phyloP scores from a whole-genome alignment of 176 grass and related monocot genomes.

The Oryza meridionalis region DNA sequence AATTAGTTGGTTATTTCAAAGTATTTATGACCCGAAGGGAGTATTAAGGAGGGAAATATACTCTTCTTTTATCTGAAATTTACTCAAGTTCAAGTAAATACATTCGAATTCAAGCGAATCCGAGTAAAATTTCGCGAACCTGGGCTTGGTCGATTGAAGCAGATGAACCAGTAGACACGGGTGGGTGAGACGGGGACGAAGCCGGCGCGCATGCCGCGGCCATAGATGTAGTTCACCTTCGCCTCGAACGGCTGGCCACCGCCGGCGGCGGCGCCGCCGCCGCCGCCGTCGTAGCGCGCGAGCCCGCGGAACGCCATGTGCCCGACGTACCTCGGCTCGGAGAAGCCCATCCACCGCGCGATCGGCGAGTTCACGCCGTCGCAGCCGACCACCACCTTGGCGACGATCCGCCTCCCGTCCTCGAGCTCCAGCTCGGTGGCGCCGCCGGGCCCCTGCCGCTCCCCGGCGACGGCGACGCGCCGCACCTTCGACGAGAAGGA shows the following conservation, averaged over 20 bases:
- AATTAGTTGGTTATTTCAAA: no score
- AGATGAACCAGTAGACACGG: slow-evolving; percentile 96
- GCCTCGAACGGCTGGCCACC: slow-evolving; percentile 55
- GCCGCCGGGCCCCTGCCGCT: slow-evolving; percentile 62
- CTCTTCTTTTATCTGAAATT: no score
- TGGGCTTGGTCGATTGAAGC: slow-evolving; percentile 76
- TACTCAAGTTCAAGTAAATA: background rate
- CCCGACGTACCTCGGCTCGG: slow-evolving; percentile 79
- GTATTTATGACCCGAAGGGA: no score
- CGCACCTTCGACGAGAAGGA: slow-evolving; percentile 78
- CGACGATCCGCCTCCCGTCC: slow-evolving; percentile 59
- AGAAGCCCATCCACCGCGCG: slow-evolving; percentile 93
- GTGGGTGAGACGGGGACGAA: slow-evolving; percentile 83
- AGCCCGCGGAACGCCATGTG: slow-evolving; percentile 88
- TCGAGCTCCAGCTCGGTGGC: slow-evolving; percentile 73
- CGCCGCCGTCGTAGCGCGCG: slow-evolving; percentile 65
- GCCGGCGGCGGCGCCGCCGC: no score
- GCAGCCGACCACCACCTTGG: slow-evolving; percentile 82
- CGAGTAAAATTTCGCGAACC: slow-evolving; percentile 32
- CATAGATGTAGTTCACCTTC: slow-evolving; percentile 93
- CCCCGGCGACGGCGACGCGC: slow-evolving; percentile 34
- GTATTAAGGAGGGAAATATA: no score
- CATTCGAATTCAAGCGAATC: background rate
- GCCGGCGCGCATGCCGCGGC: slow-evolving; percentile 78
- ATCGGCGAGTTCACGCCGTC: slow-evolving; percentile 82